Evolutionary conservation across 1,284 basidiomycete species (phyloP), one percentile per base, ranked within the genome.

Genomic region (Gyrodon tennesseensis): DNA sequence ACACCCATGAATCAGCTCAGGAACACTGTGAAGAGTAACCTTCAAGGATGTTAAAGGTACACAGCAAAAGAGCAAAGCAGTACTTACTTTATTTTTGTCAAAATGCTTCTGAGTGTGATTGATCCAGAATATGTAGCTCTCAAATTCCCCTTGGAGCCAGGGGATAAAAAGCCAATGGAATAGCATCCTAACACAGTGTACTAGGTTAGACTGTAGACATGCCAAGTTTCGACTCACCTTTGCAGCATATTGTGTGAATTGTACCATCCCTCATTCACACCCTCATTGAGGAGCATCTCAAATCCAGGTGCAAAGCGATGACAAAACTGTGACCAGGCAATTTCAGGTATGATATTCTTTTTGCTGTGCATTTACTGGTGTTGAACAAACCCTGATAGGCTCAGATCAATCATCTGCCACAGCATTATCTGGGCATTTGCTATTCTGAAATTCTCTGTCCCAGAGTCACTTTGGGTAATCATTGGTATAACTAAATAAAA

Each of bases 71-170:
- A 37, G 8, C 37, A 37, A 37, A 11, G 37, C 12, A 13, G 13
- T 13, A 3, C 37, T 3, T 37, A 71, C 66, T 58, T 70, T 73
- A 27, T 68, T 63, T 3, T 40, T 25, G 46, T 71, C 65, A 4
- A 23, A 43, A 2, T 60, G 56, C 23, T 70, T 66, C 6, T 16
- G 57, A 23, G 58, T 62, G 6, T 44, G 39, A 23, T 76, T 76
- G 43, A 69, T 43, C 6, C 46, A 57, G 21, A 62, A 18, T 3
- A 13, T 2, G 40, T 71, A 75, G 1, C 11, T 25, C 56, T 73
- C 62, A 0, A 75, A 18, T 16, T 48, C 8, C n/a, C 7, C 3
- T 9, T 61, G 60, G 31, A 61, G 43, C 60, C 60, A 61, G 11
- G 53, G 61, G 21, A 58, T 53, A 5, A 62, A 54, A 8, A 62